A percentile compares a stretch with the other conserved stretches of the same genome.
phyloP scores from a whole-genome alignment of 2,329 filamentous ascomycete species.

The Venturia pyrina region DNA sequence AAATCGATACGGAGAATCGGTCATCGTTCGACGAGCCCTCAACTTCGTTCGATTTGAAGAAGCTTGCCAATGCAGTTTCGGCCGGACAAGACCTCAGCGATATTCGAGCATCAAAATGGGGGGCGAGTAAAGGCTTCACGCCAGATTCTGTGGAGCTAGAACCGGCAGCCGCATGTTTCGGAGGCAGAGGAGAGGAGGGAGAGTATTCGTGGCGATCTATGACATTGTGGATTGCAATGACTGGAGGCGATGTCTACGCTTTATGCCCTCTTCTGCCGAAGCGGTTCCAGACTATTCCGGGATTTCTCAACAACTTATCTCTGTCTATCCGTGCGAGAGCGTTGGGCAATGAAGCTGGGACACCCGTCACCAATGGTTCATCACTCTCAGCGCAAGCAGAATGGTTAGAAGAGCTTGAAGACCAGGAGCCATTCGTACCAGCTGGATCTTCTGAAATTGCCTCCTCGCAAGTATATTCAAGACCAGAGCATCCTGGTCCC shows the following conservation, averaged over 20 bases:
- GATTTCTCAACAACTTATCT: slow-evolving; percentile 3
- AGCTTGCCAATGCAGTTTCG: slow-evolving; percentile 73
- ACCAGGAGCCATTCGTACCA: slow-evolving; percentile 39
- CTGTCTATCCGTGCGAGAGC: slow-evolving; percentile 16
- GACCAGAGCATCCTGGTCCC: slow-evolving; percentile 43
- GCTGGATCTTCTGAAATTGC: slow-evolving; percentile 31
- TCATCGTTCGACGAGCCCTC: slow-evolving; percentile 80
- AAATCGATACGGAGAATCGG: slow-evolving; percentile 71
- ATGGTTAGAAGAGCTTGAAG: slow-evolving; percentile 48
- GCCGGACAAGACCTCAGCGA: slow-evolving; percentile 68
- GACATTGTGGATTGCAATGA: slow-evolving; percentile 96
- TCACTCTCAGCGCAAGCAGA: slow-evolving; percentile 45
- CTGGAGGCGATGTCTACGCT: slow-evolving; percentile 84
- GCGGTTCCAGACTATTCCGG: slow-evolving; percentile 41
- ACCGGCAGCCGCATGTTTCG: slow-evolving; percentile 83
- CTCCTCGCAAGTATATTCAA: slow-evolving; percentile 43
- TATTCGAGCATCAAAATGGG: slow-evolving; percentile 53
- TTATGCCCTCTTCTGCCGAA: slow-evolving; percentile 79
- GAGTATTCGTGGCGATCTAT: slow-evolving; percentile 77
- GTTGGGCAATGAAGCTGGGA: slow-evolving; percentile 30
- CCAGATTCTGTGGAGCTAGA: slow-evolving; percentile 90
- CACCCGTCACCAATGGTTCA: slow-evolving; percentile 30
- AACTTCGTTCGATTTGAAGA: slow-evolving; percentile 78
- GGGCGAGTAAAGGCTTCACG: slow-evolving; percentile 72
- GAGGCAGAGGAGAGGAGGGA: slow-evolving; percentile 50